phyloP scores from a whole-genome alignment of 2,329 filamentous ascomycete species.

The Colletotrichum sp. region DNA sequence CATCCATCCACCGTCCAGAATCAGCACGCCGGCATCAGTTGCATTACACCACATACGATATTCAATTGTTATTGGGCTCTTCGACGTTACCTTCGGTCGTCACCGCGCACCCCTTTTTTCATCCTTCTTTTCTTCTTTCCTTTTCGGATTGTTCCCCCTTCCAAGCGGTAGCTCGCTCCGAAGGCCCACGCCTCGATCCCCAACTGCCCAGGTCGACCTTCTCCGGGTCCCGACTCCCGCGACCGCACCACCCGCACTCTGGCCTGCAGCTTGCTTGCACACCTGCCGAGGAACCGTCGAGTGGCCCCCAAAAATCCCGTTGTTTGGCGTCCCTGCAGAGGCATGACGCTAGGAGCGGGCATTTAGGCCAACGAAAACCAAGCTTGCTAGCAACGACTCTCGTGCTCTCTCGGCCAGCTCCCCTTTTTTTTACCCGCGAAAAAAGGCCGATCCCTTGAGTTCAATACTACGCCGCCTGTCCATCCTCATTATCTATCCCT shows the following conservation, averaged over 20 bases:
- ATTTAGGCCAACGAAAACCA: conserved; percentile 15
- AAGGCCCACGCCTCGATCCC: not conserved
- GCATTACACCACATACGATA: conserved; percentile 7
- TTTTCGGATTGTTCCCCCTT: not conserved
- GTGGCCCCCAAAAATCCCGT: conserved; percentile 10
- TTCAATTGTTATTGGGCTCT: conserved; percentile 1
- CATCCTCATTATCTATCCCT: conserved; percentile 20
- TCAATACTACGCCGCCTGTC: conserved; percentile 14
- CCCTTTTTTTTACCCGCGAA: conserved; percentile 4
- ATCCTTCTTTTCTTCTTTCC: not conserved
- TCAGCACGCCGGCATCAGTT: not conserved
- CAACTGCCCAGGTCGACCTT: not conserved
- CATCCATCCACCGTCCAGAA: not conserved
- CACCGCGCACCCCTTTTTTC: conserved; percentile 3
- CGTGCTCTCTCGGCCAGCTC: not conserved
- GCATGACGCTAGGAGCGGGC: conserved; percentile 18
- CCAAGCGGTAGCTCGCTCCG: not conserved
- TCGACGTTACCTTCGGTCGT: not conserved
- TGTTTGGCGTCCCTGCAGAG: conserved; percentile 15
- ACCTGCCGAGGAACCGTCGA: conserved; percentile 15
- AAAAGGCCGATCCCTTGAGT: conserved; percentile 16
- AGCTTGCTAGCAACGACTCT: conserved; percentile 6
- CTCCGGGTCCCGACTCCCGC: conserved; percentile 1
- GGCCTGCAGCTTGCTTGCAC: not conserved
- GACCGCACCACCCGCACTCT: not conserved